phyloP scores from a whole-genome alignment of 352 stramenopile genomes.

The Globisporangium nunn region DNA sequence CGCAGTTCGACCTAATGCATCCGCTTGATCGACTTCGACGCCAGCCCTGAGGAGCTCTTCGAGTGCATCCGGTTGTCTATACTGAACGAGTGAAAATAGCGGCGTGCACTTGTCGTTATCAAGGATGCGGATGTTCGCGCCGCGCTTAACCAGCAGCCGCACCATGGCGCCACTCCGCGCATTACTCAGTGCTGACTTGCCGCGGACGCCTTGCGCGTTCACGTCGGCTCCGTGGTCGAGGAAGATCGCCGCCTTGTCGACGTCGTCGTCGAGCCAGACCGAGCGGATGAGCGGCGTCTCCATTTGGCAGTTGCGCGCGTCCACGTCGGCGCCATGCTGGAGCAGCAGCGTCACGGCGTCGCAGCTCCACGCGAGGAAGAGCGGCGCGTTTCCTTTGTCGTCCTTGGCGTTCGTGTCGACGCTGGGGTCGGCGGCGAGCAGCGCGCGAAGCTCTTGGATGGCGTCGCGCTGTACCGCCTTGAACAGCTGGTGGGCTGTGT shows the following conservation, averaged over 20 bases:
- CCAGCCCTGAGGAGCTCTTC: background rate
- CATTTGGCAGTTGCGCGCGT: conserved; percentile 16
- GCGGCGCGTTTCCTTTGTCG: background rate
- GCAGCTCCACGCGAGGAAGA: background rate
- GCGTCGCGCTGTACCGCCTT: no score
- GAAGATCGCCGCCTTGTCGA: background rate
- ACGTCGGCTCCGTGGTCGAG: background rate
- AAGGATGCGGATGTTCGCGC: background rate
- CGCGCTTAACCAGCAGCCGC: background rate
- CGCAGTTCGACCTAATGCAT: background rate
- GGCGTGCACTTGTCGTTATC: background rate
- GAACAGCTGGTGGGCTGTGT: no score
- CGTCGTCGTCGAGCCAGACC: background rate
- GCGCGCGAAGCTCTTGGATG: no score
- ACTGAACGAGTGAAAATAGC: background rate
- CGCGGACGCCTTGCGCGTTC: background rate
- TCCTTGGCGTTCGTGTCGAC: background rate
- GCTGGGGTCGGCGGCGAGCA: background rate
- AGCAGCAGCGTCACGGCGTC: background rate
- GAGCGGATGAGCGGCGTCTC: background rate
- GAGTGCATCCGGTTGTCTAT: background rate
- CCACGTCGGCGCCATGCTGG: conserved; percentile 20
- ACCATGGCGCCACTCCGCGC: background rate
- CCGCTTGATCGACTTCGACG: background rate
- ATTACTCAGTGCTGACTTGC: background rate